Conservation (phyloP, 495 filamentous ascomycete genomes). For the Pseudevernia furfuracea region DNA sequence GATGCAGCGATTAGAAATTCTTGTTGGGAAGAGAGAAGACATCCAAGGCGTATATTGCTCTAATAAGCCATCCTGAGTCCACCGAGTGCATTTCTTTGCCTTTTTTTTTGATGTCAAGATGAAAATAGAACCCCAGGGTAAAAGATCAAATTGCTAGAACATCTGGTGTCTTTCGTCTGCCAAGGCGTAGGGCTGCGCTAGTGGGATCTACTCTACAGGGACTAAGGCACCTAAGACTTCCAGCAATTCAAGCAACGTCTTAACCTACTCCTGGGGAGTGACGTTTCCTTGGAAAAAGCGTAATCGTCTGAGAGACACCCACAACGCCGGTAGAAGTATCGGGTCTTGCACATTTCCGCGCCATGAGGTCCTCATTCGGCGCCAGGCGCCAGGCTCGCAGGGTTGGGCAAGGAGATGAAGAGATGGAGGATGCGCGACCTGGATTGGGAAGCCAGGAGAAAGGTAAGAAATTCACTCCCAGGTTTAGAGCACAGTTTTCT, state of each 20-base stretch:
- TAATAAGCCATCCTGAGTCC: too few species aligned
- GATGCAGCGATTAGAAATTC: too few species aligned
- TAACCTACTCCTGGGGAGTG: neutral
- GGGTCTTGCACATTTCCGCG: neutral
- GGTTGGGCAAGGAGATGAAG: slow-evolving; percentile 48
- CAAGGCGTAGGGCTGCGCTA: slow-evolving; percentile 10
- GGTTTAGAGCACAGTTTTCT: slow-evolving; percentile 3
- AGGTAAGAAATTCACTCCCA: slow-evolving; percentile 26
- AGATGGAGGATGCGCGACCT: neutral
- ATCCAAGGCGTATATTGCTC: too few species aligned
- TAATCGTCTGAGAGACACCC: neutral
- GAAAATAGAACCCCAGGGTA: too few species aligned
- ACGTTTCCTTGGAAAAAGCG: neutral
- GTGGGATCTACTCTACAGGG: neutral
- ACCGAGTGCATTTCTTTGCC: too few species aligned
- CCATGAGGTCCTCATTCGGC: slow-evolving; percentile 58
- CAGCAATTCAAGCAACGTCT: neutral
- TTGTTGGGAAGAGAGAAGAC: too few species aligned
- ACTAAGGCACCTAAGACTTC: neutral
- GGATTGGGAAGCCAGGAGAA: slow-evolving; percentile 19
- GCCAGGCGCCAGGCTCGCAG: slow-evolving; percentile 67
- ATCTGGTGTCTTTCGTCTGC: too few species aligned
- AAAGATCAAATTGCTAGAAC: too few species aligned
- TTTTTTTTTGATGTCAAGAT: too few species aligned
- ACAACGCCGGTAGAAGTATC: neutral